Conservation (phyloP, 2,329 filamentous ascomycete genomes). For the Pseudogymnoascus sp. region DNA sequence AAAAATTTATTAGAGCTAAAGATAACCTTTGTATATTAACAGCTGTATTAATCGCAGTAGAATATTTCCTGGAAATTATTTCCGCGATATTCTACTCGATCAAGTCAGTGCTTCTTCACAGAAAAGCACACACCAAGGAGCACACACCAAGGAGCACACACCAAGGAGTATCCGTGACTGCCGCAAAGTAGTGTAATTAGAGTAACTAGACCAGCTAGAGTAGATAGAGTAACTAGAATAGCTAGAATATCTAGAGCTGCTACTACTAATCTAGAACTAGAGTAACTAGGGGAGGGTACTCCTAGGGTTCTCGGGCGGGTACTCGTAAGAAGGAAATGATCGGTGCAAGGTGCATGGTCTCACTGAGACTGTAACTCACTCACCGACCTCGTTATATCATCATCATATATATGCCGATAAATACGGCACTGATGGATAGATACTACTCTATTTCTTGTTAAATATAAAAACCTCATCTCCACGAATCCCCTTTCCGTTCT, state of each 20-base stretch:
- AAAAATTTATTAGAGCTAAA: background rate
- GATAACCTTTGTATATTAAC: background rate
- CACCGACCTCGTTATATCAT: background rate
- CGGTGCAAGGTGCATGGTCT: conserved; percentile 5
- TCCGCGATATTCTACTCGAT: background rate
- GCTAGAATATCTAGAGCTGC: background rate
- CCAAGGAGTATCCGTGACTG: conserved; percentile 3
- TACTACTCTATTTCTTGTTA: background rate
- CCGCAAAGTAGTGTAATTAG: background rate
- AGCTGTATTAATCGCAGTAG: background rate
- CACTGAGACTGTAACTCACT: background rate
- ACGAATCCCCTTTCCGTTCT: background rate
- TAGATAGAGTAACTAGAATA: background rate
- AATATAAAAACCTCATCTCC: background rate
- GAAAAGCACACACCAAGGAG: background rate
- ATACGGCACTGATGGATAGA: background rate
- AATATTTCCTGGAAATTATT: background rate
- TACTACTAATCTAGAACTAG: background rate
- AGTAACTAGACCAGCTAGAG: background rate
- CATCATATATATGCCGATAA: background rate
- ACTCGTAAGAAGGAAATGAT: background rate
- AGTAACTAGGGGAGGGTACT: background rate
- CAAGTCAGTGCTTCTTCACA: background rate
- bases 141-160: background rate
- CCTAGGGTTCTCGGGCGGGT: background rate